A percentile compares a stretch with the other conserved stretches of the same genome.
Evolutionary conservation across 768 basidiomycete species (phyloP).

Genomic region (Asterophora lycoperdoides): DNA sequence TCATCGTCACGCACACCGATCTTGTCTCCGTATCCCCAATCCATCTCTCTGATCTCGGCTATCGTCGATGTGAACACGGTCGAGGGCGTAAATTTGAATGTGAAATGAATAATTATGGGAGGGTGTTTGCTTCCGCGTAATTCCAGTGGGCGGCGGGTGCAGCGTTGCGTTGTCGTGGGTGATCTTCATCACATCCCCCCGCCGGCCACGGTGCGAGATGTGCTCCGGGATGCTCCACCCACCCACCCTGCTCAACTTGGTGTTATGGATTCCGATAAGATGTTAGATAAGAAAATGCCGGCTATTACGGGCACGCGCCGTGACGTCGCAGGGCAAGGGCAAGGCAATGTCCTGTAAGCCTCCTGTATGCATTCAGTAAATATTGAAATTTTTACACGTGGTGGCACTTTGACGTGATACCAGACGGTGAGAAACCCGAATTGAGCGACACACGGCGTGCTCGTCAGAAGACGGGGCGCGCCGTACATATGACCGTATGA

Average conservation of each 20-base stretch:
- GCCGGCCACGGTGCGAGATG: too few relatives aligned
- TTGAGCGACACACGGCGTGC: slow-evolving; percentile 11
- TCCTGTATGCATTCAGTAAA: too few relatives aligned
- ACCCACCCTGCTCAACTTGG: too few relatives aligned
- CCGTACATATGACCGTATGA: too few relatives aligned
- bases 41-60: slow-evolving; percentile 9
- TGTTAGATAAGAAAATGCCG: slow-evolving; percentile 14
- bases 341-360: slow-evolving; percentile 4
- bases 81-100: neutral
- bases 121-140: slow-evolving; percentile 5
- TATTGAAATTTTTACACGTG: slow-evolving; percentile 17
- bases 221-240: slow-evolving; percentile 4
- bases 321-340: neutral
- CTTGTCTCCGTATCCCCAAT: neutral
- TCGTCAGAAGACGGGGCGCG: slow-evolving; percentile 2
- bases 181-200: neutral
- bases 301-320: slow-evolving; percentile 22
- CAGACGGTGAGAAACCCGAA: slow-evolving; percentile 18
- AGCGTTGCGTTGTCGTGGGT: neutral
- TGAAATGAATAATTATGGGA: too few relatives aligned
- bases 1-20: slow-evolving; percentile 2
- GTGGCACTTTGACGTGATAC: slow-evolving; percentile 14
- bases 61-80: neutral
- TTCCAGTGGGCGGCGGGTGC: too few relatives aligned
- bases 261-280: slow-evolving; percentile 2